These are phyloP conservation scores for Colletotrichum orbiculare DNA, from an alignment of 2,329 filamentous ascomycete species.

Conservation along the genomic window DNA sequence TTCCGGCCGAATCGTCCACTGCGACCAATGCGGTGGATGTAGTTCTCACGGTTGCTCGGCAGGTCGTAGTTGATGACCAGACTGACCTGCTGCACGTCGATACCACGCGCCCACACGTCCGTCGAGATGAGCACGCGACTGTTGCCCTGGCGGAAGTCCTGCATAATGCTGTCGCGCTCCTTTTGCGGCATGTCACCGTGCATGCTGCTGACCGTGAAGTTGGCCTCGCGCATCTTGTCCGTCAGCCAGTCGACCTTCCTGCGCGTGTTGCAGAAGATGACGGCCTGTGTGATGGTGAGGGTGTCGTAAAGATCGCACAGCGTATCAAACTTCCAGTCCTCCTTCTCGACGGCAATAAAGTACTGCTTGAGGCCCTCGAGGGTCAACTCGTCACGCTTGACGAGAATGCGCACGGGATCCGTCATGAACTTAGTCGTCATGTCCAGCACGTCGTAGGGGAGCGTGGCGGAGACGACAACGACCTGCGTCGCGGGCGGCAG, in stretches of 20 bases:
- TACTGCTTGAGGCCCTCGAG: slow-evolving; percentile 98
- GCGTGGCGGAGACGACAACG: slow-evolving; percentile 95
- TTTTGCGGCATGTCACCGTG: slow-evolving; percentile 99
- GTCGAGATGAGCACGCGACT: slow-evolving; percentile 96
- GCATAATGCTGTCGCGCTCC: slow-evolving; percentile 98
- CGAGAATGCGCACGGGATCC: slow-evolving; percentile 93
- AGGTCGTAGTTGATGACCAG: slow-evolving; percentile 99
- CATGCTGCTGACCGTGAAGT: slow-evolving; percentile 99
- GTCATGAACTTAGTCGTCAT: slow-evolving; percentile 99
- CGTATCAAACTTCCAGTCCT: slow-evolving; percentile 99
- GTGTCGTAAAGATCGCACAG: slow-evolving; percentile 99
- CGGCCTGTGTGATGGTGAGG: slow-evolving; percentile 96
- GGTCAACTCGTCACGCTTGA: slow-evolving; percentile 98
- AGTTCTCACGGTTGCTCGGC: slow-evolving; percentile 98
- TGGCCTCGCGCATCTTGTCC: slow-evolving; percentile 98
- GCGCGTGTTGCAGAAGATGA: slow-evolving; percentile 99
- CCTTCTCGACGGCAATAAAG: slow-evolving; percentile 99
- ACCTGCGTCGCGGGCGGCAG: slow-evolving; percentile 97
- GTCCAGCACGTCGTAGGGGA: slow-evolving; percentile 97
- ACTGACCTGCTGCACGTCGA: slow-evolving; percentile 98
- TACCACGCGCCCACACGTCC: slow-evolving; percentile 97
- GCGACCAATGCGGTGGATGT: slow-evolving; percentile 97
- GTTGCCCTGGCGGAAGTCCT: slow-evolving; percentile 97
- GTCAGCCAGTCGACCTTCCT: slow-evolving; percentile 99
- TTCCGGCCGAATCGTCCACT: slow-evolving; percentile 96